Evolutionary conservation across 129 eudicot species (phyloP).

Genomic region (Smallanthus sonchifolius): DNA sequence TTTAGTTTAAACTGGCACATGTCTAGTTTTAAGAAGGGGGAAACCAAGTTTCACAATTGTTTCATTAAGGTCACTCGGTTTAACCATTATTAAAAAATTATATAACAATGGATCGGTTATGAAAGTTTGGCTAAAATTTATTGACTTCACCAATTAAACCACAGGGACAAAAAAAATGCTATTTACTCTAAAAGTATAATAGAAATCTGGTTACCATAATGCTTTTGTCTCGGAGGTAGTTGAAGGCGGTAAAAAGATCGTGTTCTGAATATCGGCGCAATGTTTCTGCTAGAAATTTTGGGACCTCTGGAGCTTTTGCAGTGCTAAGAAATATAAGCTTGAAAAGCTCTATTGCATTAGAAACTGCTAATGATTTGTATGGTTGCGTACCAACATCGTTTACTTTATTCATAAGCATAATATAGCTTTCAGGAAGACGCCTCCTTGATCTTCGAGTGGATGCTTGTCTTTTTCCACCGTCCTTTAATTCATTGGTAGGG

Average conservation of each 20-base stretch:
- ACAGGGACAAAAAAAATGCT: not conserved
- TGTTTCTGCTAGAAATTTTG: slow-evolving; percentile 73
- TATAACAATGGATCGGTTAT: not conserved
- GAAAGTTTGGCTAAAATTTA: not conserved
- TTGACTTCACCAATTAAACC: not conserved
- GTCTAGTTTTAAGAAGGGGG: not conserved
- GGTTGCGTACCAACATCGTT: slow-evolving; percentile 32
- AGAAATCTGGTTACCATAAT: slow-evolving; percentile 56
- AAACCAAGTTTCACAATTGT: not conserved
- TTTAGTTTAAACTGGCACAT: not conserved
- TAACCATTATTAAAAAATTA: not conserved
- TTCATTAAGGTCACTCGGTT: not conserved
- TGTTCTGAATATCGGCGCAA: slow-evolving; percentile 86
- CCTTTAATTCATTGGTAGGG: slow-evolving; percentile 27
- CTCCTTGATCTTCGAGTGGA: slow-evolving; percentile 41
- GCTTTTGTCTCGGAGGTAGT: slow-evolving; percentile 72
- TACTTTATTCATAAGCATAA: slow-evolving; percentile 40
- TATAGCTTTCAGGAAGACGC: slow-evolving; percentile 44
- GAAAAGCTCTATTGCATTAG: slow-evolving; percentile 90
- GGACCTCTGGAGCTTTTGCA: slow-evolving; percentile 43
- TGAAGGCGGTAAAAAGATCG: slow-evolving; percentile 85
- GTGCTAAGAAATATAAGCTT: slow-evolving; percentile 81
- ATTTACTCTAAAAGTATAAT: not conserved
- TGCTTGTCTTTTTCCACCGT: slow-evolving; percentile 30
- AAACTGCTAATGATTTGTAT: slow-evolving; percentile 72